Evolutionary conservation across 805 yeast genomes (phyloP).

Genomic region (Kluyveromyces lactis): DNA sequence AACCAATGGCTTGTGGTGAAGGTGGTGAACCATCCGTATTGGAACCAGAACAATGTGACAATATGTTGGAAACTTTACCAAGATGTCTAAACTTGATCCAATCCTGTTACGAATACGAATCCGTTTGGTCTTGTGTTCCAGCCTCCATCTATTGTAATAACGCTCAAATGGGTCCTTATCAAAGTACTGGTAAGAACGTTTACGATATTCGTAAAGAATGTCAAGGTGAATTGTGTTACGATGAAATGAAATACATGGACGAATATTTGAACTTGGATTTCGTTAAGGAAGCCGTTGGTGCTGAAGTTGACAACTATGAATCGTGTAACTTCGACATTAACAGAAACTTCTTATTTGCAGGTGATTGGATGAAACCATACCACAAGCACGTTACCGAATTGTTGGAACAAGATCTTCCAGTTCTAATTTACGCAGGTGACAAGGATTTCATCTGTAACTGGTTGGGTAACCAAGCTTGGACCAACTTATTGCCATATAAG

Average conservation of each 20-base stretch:
- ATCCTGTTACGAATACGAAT: conserved; percentile 66
- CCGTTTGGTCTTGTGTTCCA: conserved; percentile 82
- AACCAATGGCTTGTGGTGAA: conserved; percentile 92
- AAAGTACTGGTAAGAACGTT: conserved; percentile 79
- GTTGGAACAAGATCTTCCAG: conserved; percentile 68
- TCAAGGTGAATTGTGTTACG: conserved; percentile 71
- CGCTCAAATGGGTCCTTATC: conserved; percentile 73
- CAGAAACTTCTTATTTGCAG: conserved; percentile 73
- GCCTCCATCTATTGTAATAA: conserved; percentile 87
- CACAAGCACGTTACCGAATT: conserved; percentile 65
- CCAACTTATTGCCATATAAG: conserved; percentile 63
- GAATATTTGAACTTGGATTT: conserved; percentile 67
- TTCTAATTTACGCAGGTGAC: conserved; percentile 89
- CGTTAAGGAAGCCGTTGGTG: conserved; percentile 80
- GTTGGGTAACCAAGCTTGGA: conserved; percentile 90
- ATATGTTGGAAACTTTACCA: conserved; percentile 58
- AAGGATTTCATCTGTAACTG: conserved; percentile 95
- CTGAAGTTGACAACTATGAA: conserved; percentile 71
- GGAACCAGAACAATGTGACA: conserved; percentile 69
- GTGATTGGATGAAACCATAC: conserved; percentile 91
- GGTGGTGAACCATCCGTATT: conserved; percentile 79
- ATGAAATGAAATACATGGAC: conserved; percentile 67
- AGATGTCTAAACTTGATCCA: conserved; percentile 72
- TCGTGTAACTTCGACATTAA: conserved; percentile 74
- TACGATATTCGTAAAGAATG: conserved; percentile 83